Conservation (phyloP, 139 green algal species). For the Tetradesmus lagerheimii region DNA sequence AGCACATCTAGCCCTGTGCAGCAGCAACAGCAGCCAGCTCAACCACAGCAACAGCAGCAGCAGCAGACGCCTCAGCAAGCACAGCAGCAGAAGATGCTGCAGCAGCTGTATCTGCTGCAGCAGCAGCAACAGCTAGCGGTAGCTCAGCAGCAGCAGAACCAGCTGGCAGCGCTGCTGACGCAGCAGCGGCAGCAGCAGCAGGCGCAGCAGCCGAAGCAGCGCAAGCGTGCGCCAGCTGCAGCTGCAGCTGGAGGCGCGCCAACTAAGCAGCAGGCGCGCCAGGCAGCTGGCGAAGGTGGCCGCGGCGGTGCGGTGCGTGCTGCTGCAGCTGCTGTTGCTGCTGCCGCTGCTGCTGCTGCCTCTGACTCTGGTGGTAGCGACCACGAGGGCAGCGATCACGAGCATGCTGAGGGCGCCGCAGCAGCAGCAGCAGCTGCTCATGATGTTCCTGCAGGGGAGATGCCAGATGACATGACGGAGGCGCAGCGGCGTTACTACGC, state of each 20-base stretch:
- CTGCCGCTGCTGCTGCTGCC: neutral
- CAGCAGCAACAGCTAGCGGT: neutral
- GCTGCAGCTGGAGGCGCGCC: neutral
- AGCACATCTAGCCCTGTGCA: neutral
- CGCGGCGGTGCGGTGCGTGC: neutral
- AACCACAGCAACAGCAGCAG: slow-evolving; percentile 24
- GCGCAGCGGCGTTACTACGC: slow-evolving; percentile 25
- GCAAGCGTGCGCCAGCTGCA: neutral
- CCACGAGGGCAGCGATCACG: neutral
- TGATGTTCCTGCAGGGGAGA: neutral
- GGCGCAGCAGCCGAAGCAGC: slow-evolving; percentile 4
- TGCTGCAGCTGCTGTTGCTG: slow-evolving; percentile 7
- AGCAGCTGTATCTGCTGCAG: neutral
- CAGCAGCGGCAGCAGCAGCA: slow-evolving; percentile 19
- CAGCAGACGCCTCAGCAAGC: neutral
- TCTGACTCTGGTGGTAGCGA: neutral
- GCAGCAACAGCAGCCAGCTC: neutral
- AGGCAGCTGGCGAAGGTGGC: neutral
- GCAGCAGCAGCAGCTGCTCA: neutral
- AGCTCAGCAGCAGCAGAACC: neutral
- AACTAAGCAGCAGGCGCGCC: neutral
- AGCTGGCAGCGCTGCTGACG: neutral
- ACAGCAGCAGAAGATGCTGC: neutral
- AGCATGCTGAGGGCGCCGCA: neutral
- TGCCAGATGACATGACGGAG: neutral